Evolutionary conservation across 2,329 filamentous ascomycete genomes (phyloP).

Genomic region (Bimuria novae-zelandiae): DNA sequence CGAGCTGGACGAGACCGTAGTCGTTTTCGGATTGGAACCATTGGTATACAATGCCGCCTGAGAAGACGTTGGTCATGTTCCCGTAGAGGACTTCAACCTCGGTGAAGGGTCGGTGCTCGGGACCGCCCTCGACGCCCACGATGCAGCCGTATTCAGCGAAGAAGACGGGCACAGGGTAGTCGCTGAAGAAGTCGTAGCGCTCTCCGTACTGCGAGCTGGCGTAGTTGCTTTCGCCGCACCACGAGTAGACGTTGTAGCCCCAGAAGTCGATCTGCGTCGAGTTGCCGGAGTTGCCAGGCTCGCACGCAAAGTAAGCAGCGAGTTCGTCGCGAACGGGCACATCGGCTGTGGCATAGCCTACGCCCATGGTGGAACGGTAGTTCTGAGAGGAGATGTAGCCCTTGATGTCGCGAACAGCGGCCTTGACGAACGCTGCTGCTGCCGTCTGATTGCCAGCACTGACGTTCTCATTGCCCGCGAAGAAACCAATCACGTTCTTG

Average conservation of each 20-base stretch:
- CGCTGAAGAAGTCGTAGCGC: constrained; percentile 81
- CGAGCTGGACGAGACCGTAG: constrained; percentile 76
- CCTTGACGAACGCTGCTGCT: constrained; percentile 94
- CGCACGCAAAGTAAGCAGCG: constrained; percentile 94
- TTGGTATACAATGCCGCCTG: constrained; percentile 97
- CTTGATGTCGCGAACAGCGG: constrained; percentile 94
- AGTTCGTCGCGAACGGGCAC: constrained; percentile 82
- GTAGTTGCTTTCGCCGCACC: constrained; percentile 87
- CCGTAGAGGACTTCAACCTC: constrained; percentile 84
- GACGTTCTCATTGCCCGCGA: constrained; percentile 96
- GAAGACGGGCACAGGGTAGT: constrained; percentile 93
- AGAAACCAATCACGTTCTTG: constrained; percentile 94
- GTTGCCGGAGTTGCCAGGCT: constrained; percentile 49
- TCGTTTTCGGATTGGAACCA: constrained; percentile 92
- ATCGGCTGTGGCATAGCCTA: constrained; percentile 95
- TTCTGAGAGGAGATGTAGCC: constrained; percentile 79
- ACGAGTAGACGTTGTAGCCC: constrained; percentile 99
- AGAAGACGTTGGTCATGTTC: constrained; percentile 86
- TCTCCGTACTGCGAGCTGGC: constrained; percentile 75
- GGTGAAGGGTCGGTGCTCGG: constrained; percentile 74
- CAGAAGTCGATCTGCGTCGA: constrained; percentile 84
- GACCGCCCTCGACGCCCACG: constrained; percentile 37
- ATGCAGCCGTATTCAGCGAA: constrained; percentile 99
- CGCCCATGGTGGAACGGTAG: constrained; percentile 73
- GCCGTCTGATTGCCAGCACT: constrained; percentile 85